These are phyloP conservation scores for Parmelia sp. DNA, from an alignment of 495 filamentous ascomycete genomes.

Conservation along the genomic window DNA sequence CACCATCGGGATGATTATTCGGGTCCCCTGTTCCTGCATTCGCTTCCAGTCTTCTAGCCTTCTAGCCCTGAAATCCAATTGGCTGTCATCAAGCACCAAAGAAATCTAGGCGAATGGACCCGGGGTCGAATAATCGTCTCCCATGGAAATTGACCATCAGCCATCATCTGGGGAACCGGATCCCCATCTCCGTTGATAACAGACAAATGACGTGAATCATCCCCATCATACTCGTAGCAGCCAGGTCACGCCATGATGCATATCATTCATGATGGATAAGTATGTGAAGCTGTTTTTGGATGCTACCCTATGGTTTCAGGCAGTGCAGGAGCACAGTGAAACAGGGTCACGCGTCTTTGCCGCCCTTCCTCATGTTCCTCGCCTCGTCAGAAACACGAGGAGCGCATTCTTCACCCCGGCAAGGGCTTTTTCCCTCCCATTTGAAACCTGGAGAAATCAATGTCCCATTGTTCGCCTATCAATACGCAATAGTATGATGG, in stretches of 20 bases:
- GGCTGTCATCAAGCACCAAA: neutral
- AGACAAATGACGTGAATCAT: slow-evolving; percentile 12
- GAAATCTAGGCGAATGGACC: neutral
- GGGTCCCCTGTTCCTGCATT: slow-evolving; percentile 4
- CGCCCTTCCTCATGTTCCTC: neutral
- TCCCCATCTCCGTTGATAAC: too few species aligned
- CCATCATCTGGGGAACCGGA: too few species aligned
- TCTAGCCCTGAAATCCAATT: neutral
- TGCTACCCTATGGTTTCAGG: neutral
- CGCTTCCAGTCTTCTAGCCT: neutral
- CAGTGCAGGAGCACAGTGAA: neutral
- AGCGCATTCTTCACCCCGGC: neutral
- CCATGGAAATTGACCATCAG: neutral
- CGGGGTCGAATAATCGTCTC: neutral
- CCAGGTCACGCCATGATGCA: too few species aligned
- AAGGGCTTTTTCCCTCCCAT: neutral
- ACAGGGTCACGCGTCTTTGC: neutral
- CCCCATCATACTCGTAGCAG: too few species aligned
- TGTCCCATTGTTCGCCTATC: neutral
- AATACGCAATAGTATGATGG: neutral
- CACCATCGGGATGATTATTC: too few species aligned
- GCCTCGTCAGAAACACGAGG: neutral
- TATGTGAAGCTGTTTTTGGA: neutral
- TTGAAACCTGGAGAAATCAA: neutral
- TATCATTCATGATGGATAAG: too few species aligned